These are phyloP conservation scores for Cymbidium sinense DNA, from an alignment of 106 monocot genomes.

Conservation along the genomic window DNA sequence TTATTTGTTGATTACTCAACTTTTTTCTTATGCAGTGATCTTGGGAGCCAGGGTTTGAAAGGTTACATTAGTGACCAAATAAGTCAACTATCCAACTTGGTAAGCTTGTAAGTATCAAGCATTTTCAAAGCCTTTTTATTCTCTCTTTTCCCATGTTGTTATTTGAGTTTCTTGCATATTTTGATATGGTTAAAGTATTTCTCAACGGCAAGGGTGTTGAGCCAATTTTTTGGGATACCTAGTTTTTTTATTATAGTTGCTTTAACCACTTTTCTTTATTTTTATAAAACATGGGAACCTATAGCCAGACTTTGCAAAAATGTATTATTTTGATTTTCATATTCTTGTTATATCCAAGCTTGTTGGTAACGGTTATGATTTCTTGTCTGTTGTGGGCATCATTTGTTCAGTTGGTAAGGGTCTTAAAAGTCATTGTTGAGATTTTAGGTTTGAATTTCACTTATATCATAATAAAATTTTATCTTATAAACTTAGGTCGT, in stretches of 20 bases:
- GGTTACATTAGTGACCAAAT: conserved; percentile 80
- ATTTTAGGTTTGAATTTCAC: no score
- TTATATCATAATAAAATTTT: no score
- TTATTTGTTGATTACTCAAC: background rate
- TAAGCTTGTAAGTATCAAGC: conserved; percentile 93
- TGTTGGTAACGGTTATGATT: background rate
- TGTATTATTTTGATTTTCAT: background rate
- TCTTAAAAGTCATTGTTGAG: no score
- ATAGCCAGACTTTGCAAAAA: background rate
- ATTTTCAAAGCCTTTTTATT: conserved; percentile 7
- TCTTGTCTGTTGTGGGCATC: background rate
- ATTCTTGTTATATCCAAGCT: background rate
- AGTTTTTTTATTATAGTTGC: background rate
- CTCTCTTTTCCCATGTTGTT: background rate
- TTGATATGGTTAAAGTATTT: background rate
- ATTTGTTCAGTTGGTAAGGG: no score
- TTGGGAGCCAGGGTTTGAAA: conserved; percentile 93
- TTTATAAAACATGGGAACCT: background rate
- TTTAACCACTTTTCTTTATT: background rate
- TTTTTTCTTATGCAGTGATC: conserved; percentile 45
- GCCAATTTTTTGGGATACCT: background rate
- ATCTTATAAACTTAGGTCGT: no score
- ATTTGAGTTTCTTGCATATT: background rate
- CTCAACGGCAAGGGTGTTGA: background rate
- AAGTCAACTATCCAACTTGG: conserved; percentile 70